These are phyloP conservation scores for Isochrysis galbana DNA, from an alignment of 78 protist species.

Conservation along the genomic window DNA sequence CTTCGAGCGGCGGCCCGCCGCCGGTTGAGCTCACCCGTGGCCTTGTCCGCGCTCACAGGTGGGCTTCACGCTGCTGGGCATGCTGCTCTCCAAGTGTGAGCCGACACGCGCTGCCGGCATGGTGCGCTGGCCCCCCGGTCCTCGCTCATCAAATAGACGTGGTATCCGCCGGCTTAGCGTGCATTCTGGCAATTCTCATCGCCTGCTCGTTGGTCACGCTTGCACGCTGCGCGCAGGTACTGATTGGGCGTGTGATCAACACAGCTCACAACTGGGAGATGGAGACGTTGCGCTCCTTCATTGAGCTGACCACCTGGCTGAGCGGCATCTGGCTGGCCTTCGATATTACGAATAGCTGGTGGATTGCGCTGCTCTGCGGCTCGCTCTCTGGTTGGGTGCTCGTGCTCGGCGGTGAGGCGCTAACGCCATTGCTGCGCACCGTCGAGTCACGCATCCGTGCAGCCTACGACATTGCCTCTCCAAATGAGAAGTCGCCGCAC, in stretches of 20 bases:
- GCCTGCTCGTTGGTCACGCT: too few species aligned
- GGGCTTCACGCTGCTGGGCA: background rate
- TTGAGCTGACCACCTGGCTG: background rate
- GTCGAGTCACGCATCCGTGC: background rate
- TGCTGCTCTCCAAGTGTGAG: background rate
- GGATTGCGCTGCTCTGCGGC: background rate
- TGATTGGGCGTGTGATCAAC: background rate
- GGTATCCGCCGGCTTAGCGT: too few species aligned
- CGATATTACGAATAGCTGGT: background rate
- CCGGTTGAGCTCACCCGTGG: too few species aligned
- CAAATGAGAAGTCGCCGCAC: background rate
- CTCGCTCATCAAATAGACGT: too few species aligned
- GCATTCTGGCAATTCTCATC: too few species aligned
- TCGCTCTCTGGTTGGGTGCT: background rate
- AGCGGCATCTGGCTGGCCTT: background rate
- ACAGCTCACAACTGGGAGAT: background rate
- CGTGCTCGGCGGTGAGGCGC: constrained; percentile 10
- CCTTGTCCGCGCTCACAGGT: too few species aligned
- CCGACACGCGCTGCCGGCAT: background rate
- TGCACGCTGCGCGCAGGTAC: background rate
- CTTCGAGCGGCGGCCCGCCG: too few species aligned
- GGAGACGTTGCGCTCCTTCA: constrained; percentile 1
- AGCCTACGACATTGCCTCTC: background rate
- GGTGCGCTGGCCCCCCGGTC: too few species aligned
- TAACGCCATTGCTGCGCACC: background rate